phyloP scores from a whole-genome alignment of 108 stramenopile species.

The Licmophora abbreviata region DNA sequence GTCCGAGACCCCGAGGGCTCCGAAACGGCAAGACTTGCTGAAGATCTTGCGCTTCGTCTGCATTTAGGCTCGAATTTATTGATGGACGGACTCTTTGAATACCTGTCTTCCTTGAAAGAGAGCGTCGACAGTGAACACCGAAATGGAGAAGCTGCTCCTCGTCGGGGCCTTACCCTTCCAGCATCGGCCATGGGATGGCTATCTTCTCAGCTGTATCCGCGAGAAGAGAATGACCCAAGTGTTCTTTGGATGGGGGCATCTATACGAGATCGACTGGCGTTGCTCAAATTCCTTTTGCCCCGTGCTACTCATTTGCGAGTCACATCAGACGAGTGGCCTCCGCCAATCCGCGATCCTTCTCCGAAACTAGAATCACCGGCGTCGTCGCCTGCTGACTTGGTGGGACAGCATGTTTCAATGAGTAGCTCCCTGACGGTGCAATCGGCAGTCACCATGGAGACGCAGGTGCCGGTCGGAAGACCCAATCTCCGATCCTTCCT shows the following conservation, averaged over 20 bases:
- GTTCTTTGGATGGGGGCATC: constrained; percentile 4
- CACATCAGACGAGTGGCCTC: constrained; percentile 59
- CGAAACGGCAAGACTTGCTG: no score
- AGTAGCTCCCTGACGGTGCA: constrained; percentile 5
- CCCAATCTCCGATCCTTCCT: constrained; percentile 13
- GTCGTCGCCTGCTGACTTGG: not conserved
- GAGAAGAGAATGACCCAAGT: constrained; percentile 3
- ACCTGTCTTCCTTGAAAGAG: constrained; percentile 11
- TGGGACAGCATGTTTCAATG: not conserved
- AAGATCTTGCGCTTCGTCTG: constrained; percentile 8
- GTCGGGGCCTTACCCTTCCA: constrained; percentile 54
- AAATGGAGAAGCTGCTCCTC: not conserved
- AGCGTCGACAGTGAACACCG: not conserved
- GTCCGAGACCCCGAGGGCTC: no score
- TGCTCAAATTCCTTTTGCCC: constrained; percentile 40
- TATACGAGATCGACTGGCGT: constrained; percentile 36
- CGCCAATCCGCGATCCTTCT: constrained; percentile 3
- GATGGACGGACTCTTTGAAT: constrained; percentile 17
- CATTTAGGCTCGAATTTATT: constrained; percentile 11
- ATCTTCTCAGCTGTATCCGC: constrained; percentile 28
- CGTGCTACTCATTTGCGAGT: constrained; percentile 51
- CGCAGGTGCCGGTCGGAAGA: not conserved
- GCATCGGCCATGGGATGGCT: constrained; percentile 72
- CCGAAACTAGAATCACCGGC: not conserved
- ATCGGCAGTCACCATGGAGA: constrained; percentile 12